phyloP scores from a whole-genome alignment of 306 rosid genomes.

The Trichosanthes cucumerina region DNA sequence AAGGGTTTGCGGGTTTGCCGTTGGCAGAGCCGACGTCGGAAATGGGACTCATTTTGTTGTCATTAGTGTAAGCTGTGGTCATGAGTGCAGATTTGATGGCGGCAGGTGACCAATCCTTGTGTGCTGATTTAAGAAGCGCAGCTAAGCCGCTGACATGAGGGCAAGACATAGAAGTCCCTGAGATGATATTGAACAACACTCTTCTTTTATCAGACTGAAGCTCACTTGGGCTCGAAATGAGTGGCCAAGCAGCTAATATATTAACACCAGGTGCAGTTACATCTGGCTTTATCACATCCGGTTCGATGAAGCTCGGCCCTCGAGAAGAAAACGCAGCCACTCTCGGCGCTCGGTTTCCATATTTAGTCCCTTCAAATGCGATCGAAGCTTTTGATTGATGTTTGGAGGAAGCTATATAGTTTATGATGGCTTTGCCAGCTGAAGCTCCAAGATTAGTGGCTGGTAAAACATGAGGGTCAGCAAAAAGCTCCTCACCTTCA shows the following conservation, averaged over 20 bases:
- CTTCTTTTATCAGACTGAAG: constrained; percentile 38
- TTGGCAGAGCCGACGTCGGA: constrained; percentile 21
- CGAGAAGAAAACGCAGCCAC: constrained; percentile 68
- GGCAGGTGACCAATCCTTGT: constrained; percentile 57
- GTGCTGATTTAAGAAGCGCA: constrained; percentile 37
- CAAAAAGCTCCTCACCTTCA: constrained; percentile 53
- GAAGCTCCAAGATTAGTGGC: constrained; percentile 58
- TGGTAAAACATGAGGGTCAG: constrained; percentile 48
- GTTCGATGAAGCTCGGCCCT: constrained; percentile 44
- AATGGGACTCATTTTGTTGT: constrained; percentile 34
- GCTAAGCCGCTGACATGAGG: constrained; percentile 71
- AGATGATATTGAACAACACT: constrained; percentile 38
- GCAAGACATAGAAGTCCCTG: constrained; percentile 83
- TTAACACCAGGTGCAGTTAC: constrained; percentile 68
- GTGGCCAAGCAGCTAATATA: constrained; percentile 71
- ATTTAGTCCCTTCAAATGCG: constrained; percentile 38
- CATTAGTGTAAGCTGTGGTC: constrained; percentile 51
- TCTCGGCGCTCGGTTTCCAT: constrained; percentile 41
- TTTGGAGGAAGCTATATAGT: constrained; percentile 14
- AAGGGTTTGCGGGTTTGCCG: constrained; percentile 35
- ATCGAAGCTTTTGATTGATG: constrained; percentile 34
- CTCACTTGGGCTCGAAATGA: constrained; percentile 33
- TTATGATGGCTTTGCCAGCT: constrained; percentile 28
- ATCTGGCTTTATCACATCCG: constrained; percentile 56
- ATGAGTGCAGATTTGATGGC: constrained; percentile 62